Evolutionary conservation across 2,329 filamentous ascomycete genomes (phyloP).

Genomic region (Arthrobotrys entomopaga): DNA sequence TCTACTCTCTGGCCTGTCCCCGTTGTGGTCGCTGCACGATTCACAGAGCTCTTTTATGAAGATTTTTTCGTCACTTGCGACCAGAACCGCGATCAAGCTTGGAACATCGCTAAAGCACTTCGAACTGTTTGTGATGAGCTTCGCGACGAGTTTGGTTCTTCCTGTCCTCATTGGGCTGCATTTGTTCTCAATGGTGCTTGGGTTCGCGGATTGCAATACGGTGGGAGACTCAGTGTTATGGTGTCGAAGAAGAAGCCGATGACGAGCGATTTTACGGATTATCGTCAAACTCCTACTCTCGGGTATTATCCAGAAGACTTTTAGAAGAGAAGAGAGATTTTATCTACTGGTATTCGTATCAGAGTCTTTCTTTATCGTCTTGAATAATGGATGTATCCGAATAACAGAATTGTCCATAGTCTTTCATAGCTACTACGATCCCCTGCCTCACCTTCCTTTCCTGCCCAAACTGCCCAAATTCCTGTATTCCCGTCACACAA

Average conservation of each 20-base stretch:
- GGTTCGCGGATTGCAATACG: constrained; percentile 31
- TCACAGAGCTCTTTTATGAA: constrained; percentile 31
- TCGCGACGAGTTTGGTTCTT: constrained; percentile 5
- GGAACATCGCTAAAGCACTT: constrained; percentile 35
- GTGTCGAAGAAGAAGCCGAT: constrained; percentile 7
- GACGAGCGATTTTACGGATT: constrained; percentile 25
- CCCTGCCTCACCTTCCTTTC: too few species aligned
- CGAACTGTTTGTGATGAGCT: not conserved
- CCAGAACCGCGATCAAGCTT: constrained; percentile 12
- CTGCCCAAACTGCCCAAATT: too few species aligned
- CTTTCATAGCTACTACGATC: too few species aligned
- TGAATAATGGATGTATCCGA: too few species aligned
- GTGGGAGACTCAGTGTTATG: constrained; percentile 24
- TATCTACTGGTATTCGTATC: too few species aligned
- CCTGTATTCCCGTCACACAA: too few species aligned
- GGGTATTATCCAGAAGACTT: not conserved
- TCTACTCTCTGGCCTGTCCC: constrained; percentile 51
- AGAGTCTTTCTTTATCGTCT: too few species aligned
- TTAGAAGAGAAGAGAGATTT: too few species aligned
- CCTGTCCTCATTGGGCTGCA: constrained; percentile 34
- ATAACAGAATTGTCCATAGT: too few species aligned
- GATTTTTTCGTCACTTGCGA: constrained; percentile 11
- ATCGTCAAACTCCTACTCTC: not conserved
- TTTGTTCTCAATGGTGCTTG: constrained; percentile 45
- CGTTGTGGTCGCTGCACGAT: constrained; percentile 16